Evolutionary conservation across 2,329 filamentous ascomycete species (phyloP).

Genomic region (Daldinia sp.): DNA sequence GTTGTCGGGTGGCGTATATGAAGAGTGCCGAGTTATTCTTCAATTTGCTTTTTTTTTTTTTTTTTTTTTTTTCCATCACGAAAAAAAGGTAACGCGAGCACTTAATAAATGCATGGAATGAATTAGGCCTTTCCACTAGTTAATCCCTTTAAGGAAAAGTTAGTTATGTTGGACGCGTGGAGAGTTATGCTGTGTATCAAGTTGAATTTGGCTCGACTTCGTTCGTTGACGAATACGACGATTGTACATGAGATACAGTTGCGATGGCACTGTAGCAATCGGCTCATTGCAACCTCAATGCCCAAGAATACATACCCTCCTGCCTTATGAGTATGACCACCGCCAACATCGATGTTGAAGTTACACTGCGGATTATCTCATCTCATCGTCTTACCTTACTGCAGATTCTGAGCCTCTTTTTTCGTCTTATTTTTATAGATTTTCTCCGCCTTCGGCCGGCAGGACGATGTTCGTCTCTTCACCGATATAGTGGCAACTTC

Average conservation of each 20-base stretch:
- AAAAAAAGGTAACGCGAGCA: neutral
- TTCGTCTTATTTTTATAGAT: conserved; percentile 18
- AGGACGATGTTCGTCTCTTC: conserved; percentile 22
- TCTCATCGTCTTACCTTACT: conserved; percentile 27
- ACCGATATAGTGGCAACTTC: conserved; percentile 42
- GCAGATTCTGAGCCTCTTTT: conserved; percentile 27
- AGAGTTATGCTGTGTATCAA: neutral
- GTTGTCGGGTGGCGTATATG: neutral
- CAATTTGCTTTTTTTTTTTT: conserved; percentile 5
- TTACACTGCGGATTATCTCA: conserved; percentile 27
- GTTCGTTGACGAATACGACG: conserved; percentile 10
- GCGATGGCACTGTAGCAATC: conserved; percentile 31
- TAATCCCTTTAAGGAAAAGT: conserved; percentile 3
- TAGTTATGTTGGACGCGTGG: neutral
- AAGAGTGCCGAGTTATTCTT: neutral
- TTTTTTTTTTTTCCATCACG: neutral
- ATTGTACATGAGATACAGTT: conserved; percentile 10
- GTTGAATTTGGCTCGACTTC: neutral
- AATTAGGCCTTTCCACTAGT: neutral
- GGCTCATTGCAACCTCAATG: conserved; percentile 27
- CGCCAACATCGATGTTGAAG: conserved; percentile 7
- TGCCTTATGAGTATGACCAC: conserved; percentile 15
- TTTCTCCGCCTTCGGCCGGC: conserved; percentile 29
- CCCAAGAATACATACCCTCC: conserved; percentile 8
- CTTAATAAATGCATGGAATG: neutral